Conservation (phyloP, 306 rosid species). For the Delonix regia region DNA sequence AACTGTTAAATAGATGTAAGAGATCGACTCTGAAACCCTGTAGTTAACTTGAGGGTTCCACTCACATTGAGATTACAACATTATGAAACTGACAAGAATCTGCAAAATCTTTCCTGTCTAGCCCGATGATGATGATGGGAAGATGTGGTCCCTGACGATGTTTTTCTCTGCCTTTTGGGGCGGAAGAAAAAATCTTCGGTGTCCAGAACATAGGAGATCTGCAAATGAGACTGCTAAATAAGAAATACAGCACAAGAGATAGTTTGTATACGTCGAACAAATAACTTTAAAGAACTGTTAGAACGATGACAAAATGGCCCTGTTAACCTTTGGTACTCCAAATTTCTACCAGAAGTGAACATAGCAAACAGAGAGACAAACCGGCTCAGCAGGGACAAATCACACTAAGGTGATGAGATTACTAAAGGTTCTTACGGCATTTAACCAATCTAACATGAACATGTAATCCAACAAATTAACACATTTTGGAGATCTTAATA, state of each 20-base stretch:
- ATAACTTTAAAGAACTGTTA: not conserved
- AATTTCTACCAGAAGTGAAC: not conserved
- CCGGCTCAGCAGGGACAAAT: not conserved
- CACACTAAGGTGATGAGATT: not conserved
- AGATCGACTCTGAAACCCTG: conserved; percentile 29
- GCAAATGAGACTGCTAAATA: conserved; percentile 45
- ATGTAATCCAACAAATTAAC: not conserved
- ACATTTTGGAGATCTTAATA: not conserved
- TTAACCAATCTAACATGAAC: not conserved
- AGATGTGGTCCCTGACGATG: conserved; percentile 31
- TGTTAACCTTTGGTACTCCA: not conserved
- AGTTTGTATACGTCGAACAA: not conserved
- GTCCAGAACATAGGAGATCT: conserved; percentile 91
- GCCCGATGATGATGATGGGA: conserved; percentile 42
- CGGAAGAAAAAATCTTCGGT: conserved; percentile 92
- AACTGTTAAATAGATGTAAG: conserved; percentile 23
- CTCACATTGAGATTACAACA: conserved; percentile 18
- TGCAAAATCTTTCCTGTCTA: conserved; percentile 72
- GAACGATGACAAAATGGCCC: conserved; percentile 22
- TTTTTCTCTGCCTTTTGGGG: conserved; percentile 50
- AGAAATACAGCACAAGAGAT: conserved; percentile 14
- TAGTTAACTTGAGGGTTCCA: conserved; percentile 21
- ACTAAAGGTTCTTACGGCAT: not conserved
- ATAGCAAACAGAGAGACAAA: not conserved
- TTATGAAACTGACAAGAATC: conserved; percentile 48